phyloP scores from a whole-genome alignment of 108 stramenopile species.

The Pseudonitzschia multiseries region DNA sequence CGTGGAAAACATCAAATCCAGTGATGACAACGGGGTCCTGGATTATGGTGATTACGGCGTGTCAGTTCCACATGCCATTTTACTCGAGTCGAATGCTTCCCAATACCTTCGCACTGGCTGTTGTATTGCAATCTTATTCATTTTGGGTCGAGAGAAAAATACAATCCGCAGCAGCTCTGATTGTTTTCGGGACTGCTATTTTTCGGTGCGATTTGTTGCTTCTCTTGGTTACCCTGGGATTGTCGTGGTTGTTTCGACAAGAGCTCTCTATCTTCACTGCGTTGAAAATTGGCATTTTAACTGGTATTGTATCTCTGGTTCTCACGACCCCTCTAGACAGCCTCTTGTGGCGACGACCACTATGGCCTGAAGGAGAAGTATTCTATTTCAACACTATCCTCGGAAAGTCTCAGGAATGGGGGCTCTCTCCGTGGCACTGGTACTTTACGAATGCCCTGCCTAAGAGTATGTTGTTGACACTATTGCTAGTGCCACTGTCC shows the following conservation, averaged over 20 bases:
- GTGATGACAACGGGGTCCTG: slow-evolving; percentile 37
- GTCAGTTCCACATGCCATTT: slow-evolving; percentile 95
- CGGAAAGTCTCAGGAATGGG: slow-evolving; percentile 95
- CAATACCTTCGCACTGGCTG: slow-evolving; percentile 91
- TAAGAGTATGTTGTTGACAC: slow-evolving; percentile 69
- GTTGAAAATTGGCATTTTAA: slow-evolving; percentile 58
- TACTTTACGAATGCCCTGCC: slow-evolving; percentile 88
- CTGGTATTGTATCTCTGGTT: slow-evolving; percentile 57
- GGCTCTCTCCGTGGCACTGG: slow-evolving; percentile 92
- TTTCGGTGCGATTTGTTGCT: slow-evolving; percentile 96
- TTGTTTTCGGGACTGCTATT: slow-evolving; percentile 80
- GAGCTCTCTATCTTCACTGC: slow-evolving; percentile 62
- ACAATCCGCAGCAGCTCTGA: slow-evolving; percentile 41
- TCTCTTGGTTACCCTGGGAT: slow-evolving; percentile 77
- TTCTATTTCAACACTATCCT: slow-evolving; percentile 95
- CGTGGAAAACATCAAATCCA: not conserved
- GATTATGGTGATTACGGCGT: slow-evolving; percentile 69
- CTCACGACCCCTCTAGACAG: slow-evolving; percentile 89
- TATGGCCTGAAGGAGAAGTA: slow-evolving; percentile 99
- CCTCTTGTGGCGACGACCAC: slow-evolving; percentile 73
- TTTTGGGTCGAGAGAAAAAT: slow-evolving; percentile 62
- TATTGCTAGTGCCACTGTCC: slow-evolving; percentile 69
- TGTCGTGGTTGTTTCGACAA: slow-evolving; percentile 64
- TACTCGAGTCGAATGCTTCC: slow-evolving; percentile 95
- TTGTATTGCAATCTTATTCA: slow-evolving; percentile 67